These are phyloP conservation scores for Globisporangium rhizosaccharum DNA, from an alignment of 352 stramenopile genomes.

Conservation along the genomic window DNA sequence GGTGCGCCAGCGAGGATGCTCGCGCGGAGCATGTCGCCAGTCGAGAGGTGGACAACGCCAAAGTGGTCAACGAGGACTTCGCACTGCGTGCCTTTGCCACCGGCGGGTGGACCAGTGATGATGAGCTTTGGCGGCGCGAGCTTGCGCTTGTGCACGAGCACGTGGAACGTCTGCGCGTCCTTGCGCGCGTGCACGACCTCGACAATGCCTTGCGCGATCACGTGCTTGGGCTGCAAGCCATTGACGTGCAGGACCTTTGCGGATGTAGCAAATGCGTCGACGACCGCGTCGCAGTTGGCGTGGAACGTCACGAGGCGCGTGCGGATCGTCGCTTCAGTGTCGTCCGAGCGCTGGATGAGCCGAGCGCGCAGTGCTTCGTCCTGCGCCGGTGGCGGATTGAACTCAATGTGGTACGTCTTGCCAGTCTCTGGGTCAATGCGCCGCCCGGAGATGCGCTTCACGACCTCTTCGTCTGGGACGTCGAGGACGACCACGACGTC, in stretches of 20 bases:
- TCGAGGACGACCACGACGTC: conserved; percentile 91
- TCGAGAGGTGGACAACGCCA: conserved; percentile 90
- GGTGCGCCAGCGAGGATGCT: conserved; percentile 69
- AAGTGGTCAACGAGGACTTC: conserved; percentile 85
- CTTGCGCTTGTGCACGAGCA: conserved; percentile 23
- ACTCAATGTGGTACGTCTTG: conserved; percentile 96
- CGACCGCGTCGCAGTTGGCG: conserved; percentile 54
- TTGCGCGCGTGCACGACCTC: conserved; percentile 33
- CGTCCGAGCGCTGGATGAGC: conserved; percentile 87
- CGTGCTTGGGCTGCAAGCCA: conserved; percentile 40
- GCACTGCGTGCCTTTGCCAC: conserved; percentile 94
- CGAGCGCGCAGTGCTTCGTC: conserved; percentile 58
- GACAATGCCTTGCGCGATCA: conserved; percentile 28
- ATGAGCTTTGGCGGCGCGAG: conserved; percentile 49
- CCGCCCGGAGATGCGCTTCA: conserved; percentile 94
- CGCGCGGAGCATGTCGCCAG: conserved; percentile 89
- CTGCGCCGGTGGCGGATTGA: conserved; percentile 86
- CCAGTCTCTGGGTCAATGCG: conserved; percentile 92
- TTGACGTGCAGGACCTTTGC: conserved; percentile 38
- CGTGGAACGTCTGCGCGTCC: conserved; percentile 29
- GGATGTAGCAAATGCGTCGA: conserved; percentile 27
- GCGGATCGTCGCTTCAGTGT: conserved; percentile 90
- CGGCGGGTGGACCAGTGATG: conserved; percentile 88
- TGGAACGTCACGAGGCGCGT: conserved; percentile 88
- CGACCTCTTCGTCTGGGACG: conserved; percentile 93